These are phyloP conservation scores for Russula earlei DNA, from an alignment of 768 basidiomycete genomes.

Conservation along the genomic window DNA sequence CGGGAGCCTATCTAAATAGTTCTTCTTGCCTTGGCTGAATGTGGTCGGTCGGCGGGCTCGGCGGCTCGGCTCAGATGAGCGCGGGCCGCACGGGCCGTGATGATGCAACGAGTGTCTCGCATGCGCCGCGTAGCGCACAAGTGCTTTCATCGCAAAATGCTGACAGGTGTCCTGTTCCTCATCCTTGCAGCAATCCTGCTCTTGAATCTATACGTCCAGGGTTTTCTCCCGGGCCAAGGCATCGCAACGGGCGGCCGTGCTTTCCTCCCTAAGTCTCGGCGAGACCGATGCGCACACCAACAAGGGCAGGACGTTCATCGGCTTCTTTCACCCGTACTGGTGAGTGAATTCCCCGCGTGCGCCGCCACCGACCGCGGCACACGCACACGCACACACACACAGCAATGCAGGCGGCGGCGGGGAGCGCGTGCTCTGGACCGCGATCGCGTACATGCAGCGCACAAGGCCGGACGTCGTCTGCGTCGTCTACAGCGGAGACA, in stretches of 20 bases:
- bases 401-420: constrained; percentile 97
- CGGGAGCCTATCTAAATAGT: too few relatives aligned
- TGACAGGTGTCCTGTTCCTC: background rate
- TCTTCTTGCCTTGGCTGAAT: too few relatives aligned
- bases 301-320: constrained; percentile 40
- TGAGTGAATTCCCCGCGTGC: constrained; percentile 29
- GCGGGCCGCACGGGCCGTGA: too few relatives aligned
- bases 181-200: background rate
- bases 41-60: too few relatives aligned
- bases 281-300: background rate
- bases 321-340: constrained; percentile 97
- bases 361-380: too few relatives aligned
- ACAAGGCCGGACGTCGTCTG: constrained; percentile 54
- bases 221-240: background rate
- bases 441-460: constrained; percentile 66
- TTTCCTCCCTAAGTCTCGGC: constrained; percentile 13
- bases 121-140: too few relatives aligned
- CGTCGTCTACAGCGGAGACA: constrained; percentile 87
- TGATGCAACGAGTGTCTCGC: too few relatives aligned
- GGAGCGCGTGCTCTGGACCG: constrained; percentile 92
- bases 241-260: background rate
- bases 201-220: background rate
- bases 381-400: background rate
- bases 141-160: background rate
- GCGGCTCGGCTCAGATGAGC: too few relatives aligned